Conservation (phyloP, 2,329 filamentous ascomycete species). For the Exophiala sideris region DNA sequence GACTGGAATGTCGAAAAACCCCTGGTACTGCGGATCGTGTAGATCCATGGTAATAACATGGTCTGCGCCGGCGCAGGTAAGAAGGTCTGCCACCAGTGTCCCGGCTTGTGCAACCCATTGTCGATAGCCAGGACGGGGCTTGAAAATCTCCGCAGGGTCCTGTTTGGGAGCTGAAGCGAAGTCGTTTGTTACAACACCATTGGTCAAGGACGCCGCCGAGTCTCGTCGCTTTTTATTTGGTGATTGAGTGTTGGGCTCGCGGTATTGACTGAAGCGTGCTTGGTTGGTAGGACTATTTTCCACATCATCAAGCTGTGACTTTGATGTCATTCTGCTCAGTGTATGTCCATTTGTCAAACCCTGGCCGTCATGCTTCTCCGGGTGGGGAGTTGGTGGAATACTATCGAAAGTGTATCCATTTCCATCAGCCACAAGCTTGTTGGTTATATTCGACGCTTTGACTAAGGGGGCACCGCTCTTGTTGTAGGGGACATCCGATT, state of each 20-base stretch:
- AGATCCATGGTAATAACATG: constrained; percentile 98
- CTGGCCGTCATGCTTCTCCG: constrained; percentile 64
- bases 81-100: constrained; percentile 86
- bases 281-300: constrained; percentile 45
- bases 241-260: constrained; percentile 34
- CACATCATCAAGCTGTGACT: constrained; percentile 60
- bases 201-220: constrained; percentile 28
- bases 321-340: constrained; percentile 70
- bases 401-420: constrained; percentile 83
- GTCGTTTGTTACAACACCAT: constrained; percentile 63
- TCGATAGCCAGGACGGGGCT: constrained; percentile 89
- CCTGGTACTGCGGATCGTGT: constrained; percentile 94
- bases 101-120: constrained; percentile 98
- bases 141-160: constrained; percentile 56
- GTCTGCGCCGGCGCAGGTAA: constrained; percentile 93
- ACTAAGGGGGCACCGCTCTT: constrained; percentile 86
- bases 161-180: constrained; percentile 13
- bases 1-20: constrained; percentile 97
- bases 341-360: constrained; percentile 65
- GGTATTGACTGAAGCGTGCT: constrained; percentile 39
- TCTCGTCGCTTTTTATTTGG: constrained; percentile 15
- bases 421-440: constrained; percentile 28
- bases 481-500: constrained; percentile 95
- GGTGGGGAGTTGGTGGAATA: constrained; percentile 78
- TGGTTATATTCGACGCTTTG: constrained; percentile 55